Evolutionary conservation across 1,139 yeast species (phyloP), one percentile per base, ranked within the genome.

Genomic region (Blastobotrys petasosporus): DNA sequence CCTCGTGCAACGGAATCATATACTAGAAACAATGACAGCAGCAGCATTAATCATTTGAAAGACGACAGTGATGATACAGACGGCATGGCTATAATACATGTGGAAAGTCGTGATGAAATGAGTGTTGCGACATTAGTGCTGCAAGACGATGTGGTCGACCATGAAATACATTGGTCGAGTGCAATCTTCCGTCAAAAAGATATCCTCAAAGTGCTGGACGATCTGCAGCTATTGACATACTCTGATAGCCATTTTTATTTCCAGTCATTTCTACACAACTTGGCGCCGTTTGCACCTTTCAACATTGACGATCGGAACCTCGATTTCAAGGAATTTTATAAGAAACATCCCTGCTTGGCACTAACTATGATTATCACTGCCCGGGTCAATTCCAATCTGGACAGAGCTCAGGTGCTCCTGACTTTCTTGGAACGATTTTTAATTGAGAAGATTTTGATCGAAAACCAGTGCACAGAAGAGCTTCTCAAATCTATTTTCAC

Each of bases 231-330:
- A 7, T 37, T 67, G 8, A 49, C 60, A 3, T 47, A 51, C 11
- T 54, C 54, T 7, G 62, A 60, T n/a, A 66, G 73, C 3, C 59
- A 59, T 28, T 48, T 50, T 10, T 62, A 75, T 51, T 70, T 62
- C 50, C 53, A 59, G 2, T 63, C 57, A 13, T 77, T 75, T 49
- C 51, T 67, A 9, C 51, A 62, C 11, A 66, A 71, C 11, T 64
- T 76, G 60, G 58, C 73, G n/a, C 65, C 71, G 3, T 44, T 29
- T 25, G 20, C 25, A 20, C 7, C 25, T 20, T 20, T 20, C 25
- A 20, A 20, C 7, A 7, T 31, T 9, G 12, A 12, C 32, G 10
- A 9, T 31, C 4, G 5, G 32, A n/a, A n/a, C n/a, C n/a, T 31
- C 5, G 32, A 31, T 4, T 31, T 11, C 10, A 11, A 11, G 32